phyloP scores from a whole-genome alignment of 2,329 filamentous ascomycete species.

The Cordyceps fumosorosea region DNA sequence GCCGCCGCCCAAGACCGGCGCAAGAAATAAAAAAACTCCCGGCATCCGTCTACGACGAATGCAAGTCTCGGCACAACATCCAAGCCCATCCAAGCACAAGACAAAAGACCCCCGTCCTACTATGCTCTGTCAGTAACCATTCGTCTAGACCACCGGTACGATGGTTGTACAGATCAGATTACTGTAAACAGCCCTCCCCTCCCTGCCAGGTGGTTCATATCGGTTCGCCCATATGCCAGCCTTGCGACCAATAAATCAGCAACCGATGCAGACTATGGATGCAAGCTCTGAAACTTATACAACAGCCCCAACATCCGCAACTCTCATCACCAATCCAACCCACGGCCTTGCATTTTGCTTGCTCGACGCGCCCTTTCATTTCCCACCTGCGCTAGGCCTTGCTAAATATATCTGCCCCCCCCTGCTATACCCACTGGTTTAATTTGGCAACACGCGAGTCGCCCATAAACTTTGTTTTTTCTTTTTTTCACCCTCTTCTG shows the following conservation, averaged over 20 bases:
- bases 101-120: not conserved
- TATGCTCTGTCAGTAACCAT: not conserved
- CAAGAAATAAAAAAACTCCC: not conserved
- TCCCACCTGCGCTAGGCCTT: slow-evolving; percentile 2
- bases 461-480: not conserved
- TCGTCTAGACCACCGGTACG: too few relatives aligned
- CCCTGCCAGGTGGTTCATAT: too few relatives aligned
- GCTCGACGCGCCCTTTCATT: slow-evolving; percentile 6
- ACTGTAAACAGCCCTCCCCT: not conserved
- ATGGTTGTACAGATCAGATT: not conserved
- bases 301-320: too few relatives aligned
- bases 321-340: not conserved
- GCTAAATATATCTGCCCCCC: slow-evolving; percentile 11
- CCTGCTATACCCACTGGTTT: not conserved
- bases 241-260: not conserved
- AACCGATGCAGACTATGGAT: not conserved
- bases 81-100: not conserved
- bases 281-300: too few relatives aligned
- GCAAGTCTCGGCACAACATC: not conserved
- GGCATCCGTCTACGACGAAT: not conserved
- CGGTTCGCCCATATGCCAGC: not conserved
- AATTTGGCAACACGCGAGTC: slow-evolving; percentile 2
- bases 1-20: not conserved
- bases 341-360: not conserved
- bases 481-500: not conserved